Base-by-base conservation (phyloP, 1,284 basidiomycete species). In the Erythrobasidium hasegawianum region DNA sequence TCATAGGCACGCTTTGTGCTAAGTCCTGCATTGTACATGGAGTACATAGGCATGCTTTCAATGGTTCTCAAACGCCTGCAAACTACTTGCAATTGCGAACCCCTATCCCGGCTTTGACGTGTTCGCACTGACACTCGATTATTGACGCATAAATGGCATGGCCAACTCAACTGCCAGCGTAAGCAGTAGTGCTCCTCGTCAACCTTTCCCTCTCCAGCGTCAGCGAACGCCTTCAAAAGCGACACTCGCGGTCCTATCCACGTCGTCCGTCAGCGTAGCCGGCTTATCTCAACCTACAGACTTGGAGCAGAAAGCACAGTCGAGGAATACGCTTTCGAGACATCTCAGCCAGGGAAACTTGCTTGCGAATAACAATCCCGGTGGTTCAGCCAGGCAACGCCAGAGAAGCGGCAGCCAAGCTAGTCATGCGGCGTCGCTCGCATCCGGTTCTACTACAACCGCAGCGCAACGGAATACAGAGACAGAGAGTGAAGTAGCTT, bases 261-360 rank as follows among this genome's bases (percentile, higher is more conserved):
- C 61, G 4, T 26, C 33, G 16, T 41, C 53, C 40, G 40, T 64
- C 27, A 27, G 47, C 27, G 54, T 64, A 11, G 61, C 43, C 29
- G 61, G 50, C 9, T 54, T 54, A 33, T 54, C 40, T 9, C 7
- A 45, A 26, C 38, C 24, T 9, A 20, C 38, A 18, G 54, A 41
- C 27, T 18, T 53, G 27, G 61, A 64, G 33, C 52, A 53, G 52
- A 39, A 43, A 56, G 61, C 61, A 9, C 61, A 64, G 9, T 56
- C 61, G 11, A 16, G 61, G n/a, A 50, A 64, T 20, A 64, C 40
- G 1, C 40, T 64, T 5, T 64, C 61, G 16, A 27, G 33, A 22
- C 61, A 64, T 38, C 54, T 64, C 3, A 57, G 59, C 49, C 59
- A 61, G 27, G 54, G 59, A 22, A 61, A 53, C 22, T 52, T 61